A percentile compares a stretch with the other conserved stretches of the same genome.
phyloP scores from a whole-genome alignment of 2,329 filamentous ascomycete species.

The Coniella vitis region DNA sequence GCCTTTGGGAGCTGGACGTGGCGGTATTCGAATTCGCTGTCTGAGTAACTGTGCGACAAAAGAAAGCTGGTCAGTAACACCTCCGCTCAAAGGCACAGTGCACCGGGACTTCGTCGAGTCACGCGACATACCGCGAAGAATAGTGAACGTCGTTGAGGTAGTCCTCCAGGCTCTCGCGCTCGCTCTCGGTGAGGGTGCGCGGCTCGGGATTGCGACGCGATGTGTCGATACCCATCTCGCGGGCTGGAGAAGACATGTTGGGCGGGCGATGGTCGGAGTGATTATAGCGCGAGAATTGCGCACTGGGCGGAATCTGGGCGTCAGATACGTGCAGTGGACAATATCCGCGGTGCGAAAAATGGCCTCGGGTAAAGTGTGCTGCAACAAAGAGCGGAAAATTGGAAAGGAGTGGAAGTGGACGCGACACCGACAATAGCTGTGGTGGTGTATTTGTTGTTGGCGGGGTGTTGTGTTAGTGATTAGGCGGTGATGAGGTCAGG shows the following conservation, averaged over 20 bases:
- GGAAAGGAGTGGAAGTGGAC: not conserved
- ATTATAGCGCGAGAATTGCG: not conserved
- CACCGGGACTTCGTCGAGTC: not conserved
- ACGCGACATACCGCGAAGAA: conserved; percentile 65
- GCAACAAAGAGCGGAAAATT: not conserved
- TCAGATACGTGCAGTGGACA: too few species aligned
- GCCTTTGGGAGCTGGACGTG: conserved; percentile 96
- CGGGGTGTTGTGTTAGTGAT: not conserved
- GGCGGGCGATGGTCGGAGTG: not conserved
- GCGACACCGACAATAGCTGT: not conserved
- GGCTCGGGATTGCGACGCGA: conserved; percentile 82
- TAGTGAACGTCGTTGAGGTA: conserved; percentile 94
- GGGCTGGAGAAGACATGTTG: conserved; percentile 22
- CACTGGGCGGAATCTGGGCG: not conserved
- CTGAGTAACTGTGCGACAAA: conserved; percentile 65
- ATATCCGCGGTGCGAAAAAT: too few species aligned
- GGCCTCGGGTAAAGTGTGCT: too few species aligned
- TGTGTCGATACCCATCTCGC: conserved; percentile 63
- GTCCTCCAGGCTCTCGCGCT: conserved; percentile 80
- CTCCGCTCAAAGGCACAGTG: not conserved
- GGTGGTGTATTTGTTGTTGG: not conserved
- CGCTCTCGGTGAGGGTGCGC: conserved; percentile 69
- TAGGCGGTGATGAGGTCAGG: conserved; percentile 1
- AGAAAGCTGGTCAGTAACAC: conserved; percentile 16
- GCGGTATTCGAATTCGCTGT: conserved; percentile 90